Evolutionary conservation across 495 filamentous ascomycete genomes (phyloP).

Genomic region (Baudoinia panamericana): DNA sequence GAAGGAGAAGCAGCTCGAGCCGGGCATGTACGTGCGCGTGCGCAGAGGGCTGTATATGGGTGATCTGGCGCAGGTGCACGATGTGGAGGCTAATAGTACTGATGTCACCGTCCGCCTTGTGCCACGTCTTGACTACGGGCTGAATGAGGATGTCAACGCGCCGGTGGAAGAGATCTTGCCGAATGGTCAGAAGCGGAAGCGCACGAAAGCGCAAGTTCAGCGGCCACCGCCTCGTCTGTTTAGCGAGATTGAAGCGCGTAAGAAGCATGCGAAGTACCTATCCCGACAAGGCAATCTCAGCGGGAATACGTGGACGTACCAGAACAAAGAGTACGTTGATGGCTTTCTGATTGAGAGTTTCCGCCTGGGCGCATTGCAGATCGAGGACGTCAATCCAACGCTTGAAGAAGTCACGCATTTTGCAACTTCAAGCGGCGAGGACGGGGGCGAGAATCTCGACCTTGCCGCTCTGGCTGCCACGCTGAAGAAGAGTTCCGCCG

Average conservation of each 20-base stretch:
- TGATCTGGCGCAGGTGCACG: constrained; percentile 86
- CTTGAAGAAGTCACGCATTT: constrained; percentile 93
- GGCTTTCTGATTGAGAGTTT: constrained; percentile 91
- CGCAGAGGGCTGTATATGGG: constrained; percentile 64
- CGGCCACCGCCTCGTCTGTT: constrained; percentile 87
- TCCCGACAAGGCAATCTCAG: constrained; percentile 40
- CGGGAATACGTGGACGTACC: constrained; percentile 67
- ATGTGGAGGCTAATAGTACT: constrained; percentile 83
- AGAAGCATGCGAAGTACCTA: constrained; percentile 65
- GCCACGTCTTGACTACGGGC: constrained; percentile 81
- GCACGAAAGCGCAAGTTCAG: constrained; percentile 36
- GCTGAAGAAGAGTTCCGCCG: constrained; percentile 61
- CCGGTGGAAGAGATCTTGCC: constrained; percentile 33
- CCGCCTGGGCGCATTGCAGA: constrained; percentile 69
- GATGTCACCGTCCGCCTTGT: constrained; percentile 77
- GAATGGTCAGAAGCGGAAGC: constrained; percentile 59
- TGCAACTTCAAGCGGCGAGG: constrained; percentile 61
- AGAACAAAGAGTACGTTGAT: constrained; percentile 76
- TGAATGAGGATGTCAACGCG: constrained; percentile 60
- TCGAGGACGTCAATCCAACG: constrained; percentile 81
- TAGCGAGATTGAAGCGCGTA: constrained; percentile 84
- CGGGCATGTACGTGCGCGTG: constrained; percentile 84
- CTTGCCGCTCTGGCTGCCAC: constrained; percentile 77
- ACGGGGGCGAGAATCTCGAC: constrained; percentile 88
- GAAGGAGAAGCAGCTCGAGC: constrained; percentile 73